Evolutionary conservation across 148 eudicot species (phyloP), one percentile per base, ranked within the genome.

Genomic region (Nyssa sinensis): DNA sequence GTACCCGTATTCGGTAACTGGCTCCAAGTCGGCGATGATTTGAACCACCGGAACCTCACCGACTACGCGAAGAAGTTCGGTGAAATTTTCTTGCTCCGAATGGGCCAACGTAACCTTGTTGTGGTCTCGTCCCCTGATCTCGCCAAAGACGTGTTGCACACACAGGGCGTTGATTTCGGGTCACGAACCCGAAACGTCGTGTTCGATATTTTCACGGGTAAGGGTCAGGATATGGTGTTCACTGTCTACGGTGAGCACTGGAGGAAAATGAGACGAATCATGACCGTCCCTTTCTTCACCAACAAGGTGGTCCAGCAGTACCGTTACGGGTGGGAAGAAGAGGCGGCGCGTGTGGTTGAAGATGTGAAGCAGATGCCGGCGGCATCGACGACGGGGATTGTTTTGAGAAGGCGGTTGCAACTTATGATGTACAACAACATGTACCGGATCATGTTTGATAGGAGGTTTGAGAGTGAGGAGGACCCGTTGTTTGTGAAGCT

Each of bases 171-270:
- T 12, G 94, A 92, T 69, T 92, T 92, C 72, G 97, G 94, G 10
- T 89, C 94, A 4, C 67, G 97, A 23, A 86, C 94, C 0, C 66
- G 94, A 0, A 92, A 92, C 72, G 92, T 92, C 0, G 97, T 92
- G 0, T 89, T 92, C 58, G 97, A 92, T 29, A 89, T 92, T 3
- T 92, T 92, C 73, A 92, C 97, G 2, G 97, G 93, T 0, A 86
- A 89, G 25, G 97, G 97, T 0, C 97, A 89, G 71, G 97, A 92
- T 74, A 85, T 92, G 92, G 94, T 92, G 47, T 92, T 92, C 77
- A 85, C 94, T 0, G 97, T 90, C 0, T 90, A 92, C 78, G 93
- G 97, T 5, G 93, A 90, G 74, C 97, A 92, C 80, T 92, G 97
- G 94, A 66, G 97, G 73, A 92, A 89, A 74, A 92, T 92, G 97